phyloP scores from a whole-genome alignment of 2,329 filamentous ascomycete species.

The Monosporascus sp. region DNA sequence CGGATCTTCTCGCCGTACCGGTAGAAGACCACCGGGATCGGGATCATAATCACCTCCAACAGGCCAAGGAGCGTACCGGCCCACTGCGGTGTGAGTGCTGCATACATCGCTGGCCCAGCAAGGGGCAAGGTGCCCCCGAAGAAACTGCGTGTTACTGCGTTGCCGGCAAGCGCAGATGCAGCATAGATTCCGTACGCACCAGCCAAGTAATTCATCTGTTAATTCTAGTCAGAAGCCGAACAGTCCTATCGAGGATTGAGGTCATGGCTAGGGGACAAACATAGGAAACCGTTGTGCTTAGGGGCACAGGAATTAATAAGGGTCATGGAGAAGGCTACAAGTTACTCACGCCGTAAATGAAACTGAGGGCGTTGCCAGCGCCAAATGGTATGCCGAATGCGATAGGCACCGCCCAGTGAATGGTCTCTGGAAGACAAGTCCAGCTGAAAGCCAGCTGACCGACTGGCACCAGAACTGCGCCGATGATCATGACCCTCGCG shows the following conservation, averaged over 20 bases:
- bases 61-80: constrained; percentile 71
- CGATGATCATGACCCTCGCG: constrained; percentile 74
- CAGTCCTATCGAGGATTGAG: too few species aligned
- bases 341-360: constrained; percentile 63
- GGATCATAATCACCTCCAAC: constrained; percentile 68
- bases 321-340: background rate
- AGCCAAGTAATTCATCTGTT: constrained; percentile 67
- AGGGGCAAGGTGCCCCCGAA: constrained; percentile 77
- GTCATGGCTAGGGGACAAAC: too few species aligned
- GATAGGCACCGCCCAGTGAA: constrained; percentile 80
- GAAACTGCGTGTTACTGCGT: constrained; percentile 66
- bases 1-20: constrained; percentile 51
- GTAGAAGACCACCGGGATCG: constrained; percentile 78
- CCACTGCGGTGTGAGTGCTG: constrained; percentile 67
- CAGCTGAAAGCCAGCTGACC: constrained; percentile 85
- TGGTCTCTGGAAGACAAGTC: constrained; percentile 72
- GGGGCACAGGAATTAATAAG: too few species aligned
- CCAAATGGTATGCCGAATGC: constrained; percentile 77
- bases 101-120: constrained; percentile 69
- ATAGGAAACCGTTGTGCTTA: too few species aligned
- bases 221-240: background rate
- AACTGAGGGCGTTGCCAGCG: constrained; percentile 68
- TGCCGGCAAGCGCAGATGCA: constrained; percentile 74
- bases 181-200: constrained; percentile 77
- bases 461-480: constrained; percentile 66